These are phyloP conservation scores for Puccinia horiana DNA, from an alignment of 1,284 basidiomycete species.

Conservation along the genomic window DNA sequence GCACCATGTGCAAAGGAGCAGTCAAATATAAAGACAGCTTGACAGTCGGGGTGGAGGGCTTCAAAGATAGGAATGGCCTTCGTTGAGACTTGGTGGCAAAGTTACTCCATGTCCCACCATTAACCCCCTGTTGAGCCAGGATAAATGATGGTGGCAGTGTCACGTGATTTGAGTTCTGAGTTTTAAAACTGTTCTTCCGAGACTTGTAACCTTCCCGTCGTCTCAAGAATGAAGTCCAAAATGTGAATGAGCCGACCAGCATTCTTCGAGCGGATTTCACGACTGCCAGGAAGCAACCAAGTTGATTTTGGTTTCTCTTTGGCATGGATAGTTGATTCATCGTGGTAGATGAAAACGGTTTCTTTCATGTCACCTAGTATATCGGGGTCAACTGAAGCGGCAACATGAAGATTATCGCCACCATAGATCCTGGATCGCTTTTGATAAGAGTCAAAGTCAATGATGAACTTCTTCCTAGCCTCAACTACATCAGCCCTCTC, in stretches of 20 bases:
- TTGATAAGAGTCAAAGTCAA: not conserved
- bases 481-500: not conserved
- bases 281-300: slow-evolving; percentile 16
- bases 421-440: not conserved
- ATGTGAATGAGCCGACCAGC: slow-evolving; percentile 22
- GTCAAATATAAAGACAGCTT: slow-evolving; percentile 23
- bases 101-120: slow-evolving; percentile 37
- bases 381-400: not conserved
- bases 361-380: not conserved
- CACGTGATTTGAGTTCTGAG: not conserved
- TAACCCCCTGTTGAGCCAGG: slow-evolving; percentile 13
- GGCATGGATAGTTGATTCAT: slow-evolving; percentile 31
- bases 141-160: slow-evolving; percentile 21
- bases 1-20: slow-evolving; percentile 22
- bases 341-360: slow-evolving; percentile 21
- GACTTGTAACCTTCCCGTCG: not conserved
- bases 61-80: slow-evolving; percentile 24
- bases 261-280: slow-evolving; percentile 21
- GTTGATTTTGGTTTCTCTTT: slow-evolving; percentile 13
- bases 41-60: slow-evolving; percentile 6
- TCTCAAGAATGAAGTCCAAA: slow-evolving; percentile 14
- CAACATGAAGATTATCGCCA: not conserved
- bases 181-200: not conserved
- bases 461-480: slow-evolving; percentile 5
- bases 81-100: not conserved